A percentile compares a stretch with the other conserved stretches of the same genome.
Conservation (phyloP, 1,284 basidiomycete species). For the Filobasidium uniguttulatum region DNA sequence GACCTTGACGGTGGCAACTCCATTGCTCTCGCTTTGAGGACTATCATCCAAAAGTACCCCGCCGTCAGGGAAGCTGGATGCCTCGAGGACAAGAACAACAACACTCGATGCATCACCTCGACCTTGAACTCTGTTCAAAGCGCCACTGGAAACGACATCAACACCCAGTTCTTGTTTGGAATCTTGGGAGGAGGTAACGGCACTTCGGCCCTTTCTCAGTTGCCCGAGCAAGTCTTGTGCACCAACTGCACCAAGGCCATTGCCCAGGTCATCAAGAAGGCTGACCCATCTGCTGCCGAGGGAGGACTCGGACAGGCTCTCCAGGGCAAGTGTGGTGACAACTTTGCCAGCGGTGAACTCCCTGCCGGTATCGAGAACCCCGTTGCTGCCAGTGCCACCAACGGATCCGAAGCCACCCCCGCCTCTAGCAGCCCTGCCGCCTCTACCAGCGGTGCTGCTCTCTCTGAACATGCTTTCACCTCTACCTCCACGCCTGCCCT, state of each 20-base stretch:
- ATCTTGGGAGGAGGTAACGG: slow-evolving; percentile 19
- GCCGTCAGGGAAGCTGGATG: slow-evolving; percentile 26
- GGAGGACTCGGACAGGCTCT: slow-evolving; percentile 20
- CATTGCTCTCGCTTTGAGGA: slow-evolving; percentile 10
- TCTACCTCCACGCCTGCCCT: slow-evolving; percentile 13
- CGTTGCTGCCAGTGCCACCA: no score
- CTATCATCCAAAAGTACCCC: slow-evolving; percentile 21
- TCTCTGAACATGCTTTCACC: slow-evolving; percentile 3
- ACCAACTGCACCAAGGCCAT: slow-evolving; percentile 25
- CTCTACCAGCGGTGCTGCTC: slow-evolving; percentile 15
- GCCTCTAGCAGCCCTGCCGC: slow-evolving; percentile 1
- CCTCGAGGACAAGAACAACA: slow-evolving; percentile 26
- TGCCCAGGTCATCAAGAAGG: slow-evolving; percentile 26
- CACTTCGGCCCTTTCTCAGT: slow-evolving; percentile 14
- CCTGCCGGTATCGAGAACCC: slow-evolving; percentile 3
- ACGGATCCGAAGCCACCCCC: no score
- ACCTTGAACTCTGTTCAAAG: slow-evolving; percentile 26
- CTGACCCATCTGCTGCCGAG: slow-evolving; percentile 9
- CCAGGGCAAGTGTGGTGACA: slow-evolving; percentile 21
- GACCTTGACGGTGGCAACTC: slow-evolving; percentile 8
- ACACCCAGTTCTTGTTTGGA: slow-evolving; percentile 18
- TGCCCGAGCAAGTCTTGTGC: slow-evolving; percentile 24
- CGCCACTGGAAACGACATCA: slow-evolving; percentile 19
- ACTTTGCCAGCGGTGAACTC: slow-evolving; percentile 21
- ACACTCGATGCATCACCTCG: slow-evolving; percentile 26